Percentiles rank a stretch among this genome's conserved stretches.
phyloP scores from a whole-genome alignment of 2,329 filamentous ascomycete species.

The Stylonectria norvegica region DNA sequence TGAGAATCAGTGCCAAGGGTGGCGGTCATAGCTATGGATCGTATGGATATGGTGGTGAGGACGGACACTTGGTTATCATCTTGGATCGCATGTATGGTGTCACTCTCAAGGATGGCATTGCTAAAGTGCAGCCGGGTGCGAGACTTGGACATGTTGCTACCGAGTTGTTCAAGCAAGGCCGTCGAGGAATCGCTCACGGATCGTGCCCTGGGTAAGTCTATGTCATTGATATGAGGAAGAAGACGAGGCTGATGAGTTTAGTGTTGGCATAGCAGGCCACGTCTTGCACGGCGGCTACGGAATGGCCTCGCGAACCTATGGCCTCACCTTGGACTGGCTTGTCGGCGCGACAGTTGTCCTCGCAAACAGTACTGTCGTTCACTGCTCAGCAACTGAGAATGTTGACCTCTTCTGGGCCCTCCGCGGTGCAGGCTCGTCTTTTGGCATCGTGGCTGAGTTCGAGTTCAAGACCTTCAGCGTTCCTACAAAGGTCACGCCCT shows the following conservation, averaged over 20 bases:
- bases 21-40: slow-evolving; percentile 55
- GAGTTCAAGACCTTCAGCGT: slow-evolving; percentile 27
- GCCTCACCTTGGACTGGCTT: slow-evolving; percentile 29
- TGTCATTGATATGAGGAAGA: fast-evolving
- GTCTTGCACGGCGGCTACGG: slow-evolving; percentile 31
- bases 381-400: slow-evolving; percentile 22
- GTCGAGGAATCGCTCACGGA: slow-evolving; percentile 46
- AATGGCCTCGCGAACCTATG: slow-evolving; percentile 27
- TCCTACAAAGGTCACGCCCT: slow-evolving; percentile 18
- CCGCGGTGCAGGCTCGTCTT: slow-evolving; percentile 31
- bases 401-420: slow-evolving; percentile 31
- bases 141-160: slow-evolving; percentile 46
- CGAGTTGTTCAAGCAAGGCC: slow-evolving; percentile 37
- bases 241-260: slow-evolving; percentile 9
- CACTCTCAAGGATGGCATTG: slow-evolving; percentile 17
- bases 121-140: slow-evolving; percentile 40
- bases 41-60: slow-evolving; percentile 41
- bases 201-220: slow-evolving; percentile 47
- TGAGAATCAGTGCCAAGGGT: slow-evolving; percentile 49
- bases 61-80: slow-evolving; percentile 40
- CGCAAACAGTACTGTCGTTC: slow-evolving; percentile 23
- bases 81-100: slow-evolving; percentile 39
- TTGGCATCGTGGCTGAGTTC: slow-evolving; percentile 30
- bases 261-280: slow-evolving; percentile 29
- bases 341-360: slow-evolving; percentile 29